These are phyloP conservation scores for Tillandsia fasciculata DNA, from an alignment of 176 grass and related monocot species.

Conservation along the genomic window DNA sequence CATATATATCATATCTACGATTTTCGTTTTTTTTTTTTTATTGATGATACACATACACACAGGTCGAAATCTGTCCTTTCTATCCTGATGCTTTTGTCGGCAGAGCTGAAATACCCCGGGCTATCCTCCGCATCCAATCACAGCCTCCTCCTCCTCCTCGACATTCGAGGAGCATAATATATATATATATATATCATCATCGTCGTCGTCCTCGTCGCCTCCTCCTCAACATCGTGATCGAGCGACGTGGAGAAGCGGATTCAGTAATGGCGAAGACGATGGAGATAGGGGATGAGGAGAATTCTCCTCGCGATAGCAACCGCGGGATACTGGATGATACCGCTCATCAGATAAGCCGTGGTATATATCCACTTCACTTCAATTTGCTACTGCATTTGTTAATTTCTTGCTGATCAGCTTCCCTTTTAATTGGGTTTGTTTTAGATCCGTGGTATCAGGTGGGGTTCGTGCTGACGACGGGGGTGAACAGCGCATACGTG, in stretches of 20 bases:
- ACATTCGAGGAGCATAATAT: background rate
- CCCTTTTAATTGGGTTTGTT: too few species aligned
- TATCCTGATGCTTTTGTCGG: too few species aligned
- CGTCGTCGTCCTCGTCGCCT: background rate
- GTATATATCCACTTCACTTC: background rate
- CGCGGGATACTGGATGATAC: background rate
- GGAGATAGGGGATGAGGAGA: background rate
- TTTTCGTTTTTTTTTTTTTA: too few species aligned
- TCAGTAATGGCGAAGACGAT: background rate
- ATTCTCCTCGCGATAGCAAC: background rate
- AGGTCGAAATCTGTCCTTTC: too few species aligned
- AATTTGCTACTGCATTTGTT: background rate
- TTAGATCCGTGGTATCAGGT: slow-evolving; percentile 98
- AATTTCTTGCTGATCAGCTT: slow-evolving; percentile 1
- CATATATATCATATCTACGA: too few species aligned
- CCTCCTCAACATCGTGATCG: background rate
- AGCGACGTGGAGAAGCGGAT: background rate
- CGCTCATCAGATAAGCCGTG: background rate
- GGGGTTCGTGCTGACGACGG: slow-evolving; percentile 81
- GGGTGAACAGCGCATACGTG: slow-evolving; percentile 90
- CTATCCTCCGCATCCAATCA: background rate
- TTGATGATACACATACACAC: too few species aligned
- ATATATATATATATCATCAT: too few species aligned
- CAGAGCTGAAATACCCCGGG: too few species aligned
- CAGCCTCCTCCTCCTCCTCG: background rate